Conservation (phyloP, 2,329 filamentous ascomycete species). For the Alternaria conjuncta region DNA sequence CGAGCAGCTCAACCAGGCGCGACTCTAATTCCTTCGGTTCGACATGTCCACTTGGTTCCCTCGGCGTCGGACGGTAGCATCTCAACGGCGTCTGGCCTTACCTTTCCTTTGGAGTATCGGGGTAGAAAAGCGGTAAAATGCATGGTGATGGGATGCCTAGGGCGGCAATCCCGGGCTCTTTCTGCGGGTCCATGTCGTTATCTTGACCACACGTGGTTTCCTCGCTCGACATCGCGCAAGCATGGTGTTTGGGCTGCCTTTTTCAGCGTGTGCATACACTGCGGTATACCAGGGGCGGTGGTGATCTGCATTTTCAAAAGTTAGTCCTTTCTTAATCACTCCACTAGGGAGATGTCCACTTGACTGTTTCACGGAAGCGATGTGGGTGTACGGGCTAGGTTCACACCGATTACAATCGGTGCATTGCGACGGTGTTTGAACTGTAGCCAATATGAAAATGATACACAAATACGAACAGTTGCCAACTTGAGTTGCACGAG, state of each 20-base stretch:
- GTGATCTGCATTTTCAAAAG: conserved; percentile 31
- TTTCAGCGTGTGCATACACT: conserved; percentile 35
- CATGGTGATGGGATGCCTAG: conserved; percentile 15
- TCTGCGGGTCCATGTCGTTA: conserved; percentile 7
- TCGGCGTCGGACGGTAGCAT: conserved; percentile 14
- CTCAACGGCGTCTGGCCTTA: conserved; percentile 15
- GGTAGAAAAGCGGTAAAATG: conserved; percentile 28
- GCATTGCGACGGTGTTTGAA: background rate
- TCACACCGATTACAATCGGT: background rate
- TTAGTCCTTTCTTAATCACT: conserved; percentile 19
- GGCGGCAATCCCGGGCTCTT: conserved; percentile 9
- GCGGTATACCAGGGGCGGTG: conserved; percentile 18
- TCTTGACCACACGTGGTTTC: conserved; percentile 7
- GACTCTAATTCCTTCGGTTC: conserved; percentile 36
- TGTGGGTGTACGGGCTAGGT: background rate
- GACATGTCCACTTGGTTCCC: conserved; percentile 21
- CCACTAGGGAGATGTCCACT: conserved; percentile 1
- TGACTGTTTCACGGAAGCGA: background rate
- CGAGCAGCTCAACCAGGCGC: conserved; percentile 44
- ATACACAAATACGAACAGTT: background rate
- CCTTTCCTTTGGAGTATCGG: conserved; percentile 21
- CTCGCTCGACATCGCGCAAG: conserved; percentile 26
- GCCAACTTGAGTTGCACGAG: background rate
- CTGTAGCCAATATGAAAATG: background rate
- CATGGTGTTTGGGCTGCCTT: conserved; percentile 44